phyloP scores from a whole-genome alignment of 2,329 filamentous ascomycete genomes.

The Diplocarpon mali region DNA sequence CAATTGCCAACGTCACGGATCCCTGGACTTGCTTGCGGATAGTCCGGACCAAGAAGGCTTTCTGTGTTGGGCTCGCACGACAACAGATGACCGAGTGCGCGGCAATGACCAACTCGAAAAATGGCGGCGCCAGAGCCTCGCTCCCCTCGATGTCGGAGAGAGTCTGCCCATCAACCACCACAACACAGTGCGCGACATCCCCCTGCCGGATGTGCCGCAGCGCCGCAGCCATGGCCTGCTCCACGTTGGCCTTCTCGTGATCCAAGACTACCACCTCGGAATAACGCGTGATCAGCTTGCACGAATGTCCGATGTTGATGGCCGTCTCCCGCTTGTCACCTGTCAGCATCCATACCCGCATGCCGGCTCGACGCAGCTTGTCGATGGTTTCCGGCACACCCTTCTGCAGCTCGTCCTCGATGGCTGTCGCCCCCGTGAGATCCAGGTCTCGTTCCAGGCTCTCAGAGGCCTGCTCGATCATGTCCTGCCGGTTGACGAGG shows the following conservation, averaged over 20 bases:
- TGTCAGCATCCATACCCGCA: constrained; percentile 95
- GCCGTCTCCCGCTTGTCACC: constrained; percentile 88
- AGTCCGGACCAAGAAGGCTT: constrained; percentile 68
- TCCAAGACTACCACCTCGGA: constrained; percentile 77
- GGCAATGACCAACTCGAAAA: constrained; percentile 65
- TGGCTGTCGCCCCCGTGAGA: constrained; percentile 77
- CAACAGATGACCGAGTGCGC: constrained; percentile 88
- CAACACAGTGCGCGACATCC: constrained; percentile 54
- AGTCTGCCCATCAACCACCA: constrained; percentile 74
- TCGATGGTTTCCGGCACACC: constrained; percentile 89
- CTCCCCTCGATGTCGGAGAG: constrained; percentile 60
- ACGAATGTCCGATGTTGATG: constrained; percentile 85
- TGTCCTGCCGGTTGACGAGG: constrained; percentile 63
- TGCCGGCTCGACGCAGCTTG: constrained; percentile 69
- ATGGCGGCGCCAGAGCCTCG: constrained; percentile 43
- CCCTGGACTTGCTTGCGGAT: constrained; percentile 61
- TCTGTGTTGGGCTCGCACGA: constrained; percentile 80
- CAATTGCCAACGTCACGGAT: constrained; percentile 76
- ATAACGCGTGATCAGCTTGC: constrained; percentile 57
- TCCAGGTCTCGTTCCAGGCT: constrained; percentile 74
- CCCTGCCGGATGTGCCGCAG: constrained; percentile 11
- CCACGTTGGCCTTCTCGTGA: constrained; percentile 23
- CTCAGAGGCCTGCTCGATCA: constrained; percentile 71
- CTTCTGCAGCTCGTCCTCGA: constrained; percentile 84
- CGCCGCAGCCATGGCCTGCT: constrained; percentile 1